phyloP scores from a whole-genome alignment of 176 grass and related monocot genomes.

The Oryza rufipogon region DNA sequence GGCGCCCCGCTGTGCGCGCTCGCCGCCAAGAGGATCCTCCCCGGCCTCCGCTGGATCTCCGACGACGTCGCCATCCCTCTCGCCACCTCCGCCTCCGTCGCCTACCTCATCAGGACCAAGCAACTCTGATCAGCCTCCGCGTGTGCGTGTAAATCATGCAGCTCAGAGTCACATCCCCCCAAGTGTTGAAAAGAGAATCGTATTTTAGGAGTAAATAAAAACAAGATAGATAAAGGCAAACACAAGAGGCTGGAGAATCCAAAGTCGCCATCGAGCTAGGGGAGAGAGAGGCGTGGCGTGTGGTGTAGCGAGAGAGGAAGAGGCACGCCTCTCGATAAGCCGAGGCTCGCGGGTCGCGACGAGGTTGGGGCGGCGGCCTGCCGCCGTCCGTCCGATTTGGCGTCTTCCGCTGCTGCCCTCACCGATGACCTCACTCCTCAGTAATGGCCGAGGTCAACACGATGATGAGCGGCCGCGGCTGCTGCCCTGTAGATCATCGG shows the following conservation, averaged over 20 bases:
- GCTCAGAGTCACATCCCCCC: too few species aligned
- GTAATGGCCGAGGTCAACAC: too few species aligned
- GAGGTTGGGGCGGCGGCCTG: not conserved
- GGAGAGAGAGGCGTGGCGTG: not conserved
- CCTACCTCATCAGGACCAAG: constrained; percentile 46
- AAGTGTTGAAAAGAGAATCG: not conserved
- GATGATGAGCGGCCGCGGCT: too few species aligned
- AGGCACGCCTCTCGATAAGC: not conserved
- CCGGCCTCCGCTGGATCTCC: constrained; percentile 48
- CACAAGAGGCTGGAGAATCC: not conserved
- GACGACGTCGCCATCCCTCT: constrained; percentile 63
- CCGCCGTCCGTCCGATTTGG: not conserved
- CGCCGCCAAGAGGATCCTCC: constrained; percentile 49
- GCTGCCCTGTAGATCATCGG: not conserved
- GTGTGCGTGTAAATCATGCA: too few species aligned
- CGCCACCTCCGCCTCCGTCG: constrained; percentile 56
- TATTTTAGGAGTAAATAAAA: not conserved
- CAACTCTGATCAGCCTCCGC: constrained; percentile 31
- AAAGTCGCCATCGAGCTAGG: not conserved
- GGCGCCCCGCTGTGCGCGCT: constrained; percentile 47
- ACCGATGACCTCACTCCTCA: not conserved
- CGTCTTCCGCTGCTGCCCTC: not conserved
- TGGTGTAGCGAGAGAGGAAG: not conserved
- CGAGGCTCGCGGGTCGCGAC: too few species aligned
- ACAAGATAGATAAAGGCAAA: not conserved